These are phyloP conservation scores for Emergomyces orientalis DNA, from an alignment of 2,329 filamentous ascomycete species.

Conservation along the genomic window DNA sequence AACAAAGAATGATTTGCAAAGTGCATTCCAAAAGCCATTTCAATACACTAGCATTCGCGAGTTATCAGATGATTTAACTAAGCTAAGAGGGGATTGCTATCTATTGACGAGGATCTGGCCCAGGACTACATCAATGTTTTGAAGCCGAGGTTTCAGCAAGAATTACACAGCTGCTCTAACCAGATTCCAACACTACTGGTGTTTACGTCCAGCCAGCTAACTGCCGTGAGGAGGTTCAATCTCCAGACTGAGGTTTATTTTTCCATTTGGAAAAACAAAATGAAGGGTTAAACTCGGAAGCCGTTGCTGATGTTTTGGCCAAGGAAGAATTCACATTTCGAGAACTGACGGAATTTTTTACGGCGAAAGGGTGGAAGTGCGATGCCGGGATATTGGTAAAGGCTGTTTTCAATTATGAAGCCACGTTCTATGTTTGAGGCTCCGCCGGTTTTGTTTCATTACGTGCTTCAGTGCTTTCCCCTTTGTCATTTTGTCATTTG, in stretches of 20 bases:
- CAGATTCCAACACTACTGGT: neutral
- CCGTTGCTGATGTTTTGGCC: neutral
- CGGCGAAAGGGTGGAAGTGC: neutral
- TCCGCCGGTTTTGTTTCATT: neutral
- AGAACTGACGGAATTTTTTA: neutral
- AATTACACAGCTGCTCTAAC: neutral
- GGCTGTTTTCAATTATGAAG: neutral
- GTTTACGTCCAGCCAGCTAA: neutral
- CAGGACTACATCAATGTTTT: neutral
- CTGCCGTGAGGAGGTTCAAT: neutral
- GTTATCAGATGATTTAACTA: neutral
- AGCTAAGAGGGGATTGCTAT: neutral
- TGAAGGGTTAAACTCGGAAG: neutral
- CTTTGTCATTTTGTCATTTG: neutral
- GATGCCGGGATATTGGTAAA: neutral
- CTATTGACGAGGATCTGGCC: neutral
- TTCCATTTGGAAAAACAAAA: neutral
- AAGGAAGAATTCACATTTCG: neutral
- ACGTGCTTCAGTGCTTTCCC: no score
- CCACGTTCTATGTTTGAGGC: neutral
- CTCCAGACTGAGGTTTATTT: neutral
- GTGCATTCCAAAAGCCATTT: neutral
- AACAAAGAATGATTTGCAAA: neutral
- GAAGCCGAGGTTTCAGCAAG: neutral
- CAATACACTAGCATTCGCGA: neutral